phyloP scores from a whole-genome alignment of 306 rosid genomes.

The Parietaria judaica region DNA sequence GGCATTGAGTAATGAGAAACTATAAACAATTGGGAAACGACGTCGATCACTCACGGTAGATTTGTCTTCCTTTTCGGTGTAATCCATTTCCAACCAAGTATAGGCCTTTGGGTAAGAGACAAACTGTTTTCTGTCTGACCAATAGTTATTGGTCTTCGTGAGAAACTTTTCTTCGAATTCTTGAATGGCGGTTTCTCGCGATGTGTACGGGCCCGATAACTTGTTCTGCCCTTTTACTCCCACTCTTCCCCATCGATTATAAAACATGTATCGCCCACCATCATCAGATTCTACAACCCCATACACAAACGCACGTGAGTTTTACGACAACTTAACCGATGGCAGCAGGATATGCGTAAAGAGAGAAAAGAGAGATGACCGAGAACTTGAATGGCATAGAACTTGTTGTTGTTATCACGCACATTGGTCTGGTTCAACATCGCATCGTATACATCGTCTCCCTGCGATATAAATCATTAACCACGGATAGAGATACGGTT shows the following conservation, averaged over 20 bases:
- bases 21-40: slow-evolving; percentile 6
- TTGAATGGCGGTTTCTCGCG: slow-evolving; percentile 39
- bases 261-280: slow-evolving; percentile 66
- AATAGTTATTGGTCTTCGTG: slow-evolving; percentile 65
- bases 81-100: slow-evolving; percentile 92
- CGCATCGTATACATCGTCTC: slow-evolving; percentile 77
- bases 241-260: slow-evolving; percentile 93
- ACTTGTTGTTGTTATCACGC: slow-evolving; percentile 75
- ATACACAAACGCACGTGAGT: slow-evolving; percentile 4
- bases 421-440: slow-evolving; percentile 90
- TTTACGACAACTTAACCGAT: neutral
- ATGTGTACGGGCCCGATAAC: slow-evolving; percentile 54
- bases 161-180: slow-evolving; percentile 65
- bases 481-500: too few relatives aligned
- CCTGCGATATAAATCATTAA: slow-evolving; percentile 33
- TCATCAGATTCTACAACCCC: slow-evolving; percentile 66
- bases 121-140: slow-evolving; percentile 56
- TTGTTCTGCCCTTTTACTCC: slow-evolving; percentile 84
- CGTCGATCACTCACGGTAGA: slow-evolving; percentile 47
- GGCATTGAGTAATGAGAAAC: slow-evolving; percentile 15
- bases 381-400: slow-evolving; percentile 78
- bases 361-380: slow-evolving; percentile 34
- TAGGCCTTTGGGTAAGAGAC: slow-evolving; percentile 50
- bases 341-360: neutral
- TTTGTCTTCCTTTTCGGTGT: slow-evolving; percentile 44